Percentiles rank a stretch among this genome's conserved stretches.
Evolutionary conservation across 768 basidiomycete genomes (phyloP).

Genomic region (Tremella mesenterica): DNA sequence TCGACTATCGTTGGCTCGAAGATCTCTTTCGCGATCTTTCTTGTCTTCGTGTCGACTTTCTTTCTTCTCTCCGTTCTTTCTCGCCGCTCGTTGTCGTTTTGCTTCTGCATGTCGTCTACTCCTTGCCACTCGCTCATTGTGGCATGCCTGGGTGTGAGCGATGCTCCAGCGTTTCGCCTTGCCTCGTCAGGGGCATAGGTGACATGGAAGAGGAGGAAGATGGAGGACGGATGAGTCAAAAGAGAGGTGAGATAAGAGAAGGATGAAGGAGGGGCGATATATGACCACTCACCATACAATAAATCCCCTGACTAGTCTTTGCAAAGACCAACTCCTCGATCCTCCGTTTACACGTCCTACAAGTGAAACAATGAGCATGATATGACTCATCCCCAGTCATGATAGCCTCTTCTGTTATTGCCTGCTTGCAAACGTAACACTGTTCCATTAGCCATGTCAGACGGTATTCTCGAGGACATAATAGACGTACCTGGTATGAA

Average conservation of each 20-base stretch:
- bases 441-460: conserved; percentile 44
- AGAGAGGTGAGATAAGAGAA: too few relatives aligned
- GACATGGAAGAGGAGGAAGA: too few relatives aligned
- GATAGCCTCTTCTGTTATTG: conserved; percentile 96
- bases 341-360: conserved; percentile 82
- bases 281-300: conserved; percentile 59
- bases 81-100: conserved; percentile 59
- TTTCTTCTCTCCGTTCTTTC: conserved; percentile 40
- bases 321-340: conserved; percentile 98
- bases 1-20: conserved; percentile 1
- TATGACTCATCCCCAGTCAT: conserved; percentile 98
- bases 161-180: background rate
- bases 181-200: too few relatives aligned
- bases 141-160: conserved; percentile 62
- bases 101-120: conserved; percentile 79
- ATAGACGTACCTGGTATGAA: conserved; percentile 38
- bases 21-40: background rate
- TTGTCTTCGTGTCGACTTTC: conserved; percentile 11
- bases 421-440: conserved; percentile 86
- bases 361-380: conserved; percentile 97
- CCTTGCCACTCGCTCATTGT: conserved; percentile 91
- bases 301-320: conserved; percentile 95
- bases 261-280: too few relatives aligned
- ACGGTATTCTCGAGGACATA: background rate
- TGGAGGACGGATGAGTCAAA: background rate